Evolutionary conservation across 169 alveolate genomes (phyloP), one percentile per base, ranked within the genome.

Genomic region (Amoebophrya sp.): DNA sequence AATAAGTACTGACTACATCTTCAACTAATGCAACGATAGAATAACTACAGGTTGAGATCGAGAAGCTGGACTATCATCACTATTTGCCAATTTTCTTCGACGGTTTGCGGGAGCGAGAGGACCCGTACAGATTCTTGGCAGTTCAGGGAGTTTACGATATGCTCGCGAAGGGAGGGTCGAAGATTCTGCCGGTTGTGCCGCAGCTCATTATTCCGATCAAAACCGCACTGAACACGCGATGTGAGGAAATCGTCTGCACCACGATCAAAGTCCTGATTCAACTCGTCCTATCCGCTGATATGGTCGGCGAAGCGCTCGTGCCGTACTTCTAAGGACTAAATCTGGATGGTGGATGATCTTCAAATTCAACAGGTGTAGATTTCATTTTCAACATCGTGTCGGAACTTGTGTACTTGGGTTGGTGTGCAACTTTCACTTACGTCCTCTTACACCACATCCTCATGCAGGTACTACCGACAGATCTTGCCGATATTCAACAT

Each of bases 11-110:
- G 76, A 23, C 76, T 53, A 14, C 76, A n/a, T 53, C 23, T 53
- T 23, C 10, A 53, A 53, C 23, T 53, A 53, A 53, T 53, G 23
- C 76, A 14, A 53, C 76, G 76, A 53, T 23, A 23, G 23, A 23
- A n/a, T n/a, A 98, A n/a, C n/a, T n/a, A n/a, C 96, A 96, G 90
- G 96, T 95, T 23, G 94, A 95, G 23, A 95, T 96, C 41, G 97
- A 96, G 65, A 95, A 96, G 93, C 94, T 98, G 65, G 98, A 98
- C 94, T 98, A 96, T 92, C 99, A 98, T 93, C 98, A 97, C 94
- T 96, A 96, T 93, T 95, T 98, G 55, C 98, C 98, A 24, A 97
- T 98, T 41, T 98, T 98, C 95, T 97, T 97, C 92, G 99, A 98
- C 93, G 98, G 99, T 40, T 92, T 98, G 29, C 95, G 98, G 92